Percentiles rank a stretch among this genome's conserved stretches.
phyloP scores from a whole-genome alignment of 345 rosid species.

The Streptanthus diversifolius region DNA sequence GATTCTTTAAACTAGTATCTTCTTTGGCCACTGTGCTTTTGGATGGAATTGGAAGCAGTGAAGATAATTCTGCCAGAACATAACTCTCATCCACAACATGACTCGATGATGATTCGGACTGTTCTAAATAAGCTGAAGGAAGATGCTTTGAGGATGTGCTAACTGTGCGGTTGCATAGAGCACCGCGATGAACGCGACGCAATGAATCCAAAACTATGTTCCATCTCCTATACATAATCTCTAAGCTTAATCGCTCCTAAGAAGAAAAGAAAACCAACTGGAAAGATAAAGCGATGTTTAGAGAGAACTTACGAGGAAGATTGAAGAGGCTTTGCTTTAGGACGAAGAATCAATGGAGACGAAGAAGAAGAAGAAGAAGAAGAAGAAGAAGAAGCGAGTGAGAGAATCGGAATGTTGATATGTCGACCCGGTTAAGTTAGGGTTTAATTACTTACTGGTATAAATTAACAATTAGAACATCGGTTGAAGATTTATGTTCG shows the following conservation, averaged over 20 bases:
- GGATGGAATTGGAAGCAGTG: constrained; percentile 46
- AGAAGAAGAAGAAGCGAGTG: constrained; percentile 1
- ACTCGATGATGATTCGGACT: constrained; percentile 19
- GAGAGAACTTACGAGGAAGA: constrained; percentile 27
- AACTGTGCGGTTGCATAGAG: not conserved
- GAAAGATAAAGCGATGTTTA: not conserved
- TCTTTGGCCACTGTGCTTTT: constrained; percentile 14
- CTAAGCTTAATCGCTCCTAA: not conserved
- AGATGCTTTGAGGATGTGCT: not conserved
- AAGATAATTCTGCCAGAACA: constrained; percentile 59
- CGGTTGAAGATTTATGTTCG: not conserved
- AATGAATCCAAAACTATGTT: not conserved
- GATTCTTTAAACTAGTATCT: constrained; percentile 9
- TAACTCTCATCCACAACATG: constrained; percentile 41
- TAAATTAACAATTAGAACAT: not conserved
- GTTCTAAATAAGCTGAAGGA: not conserved
- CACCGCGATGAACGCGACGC: not conserved
- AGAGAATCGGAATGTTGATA: not conserved
- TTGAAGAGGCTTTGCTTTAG: constrained; percentile 9
- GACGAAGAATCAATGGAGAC: constrained; percentile 2
- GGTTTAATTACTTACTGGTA: not conserved
- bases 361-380: not conserved
- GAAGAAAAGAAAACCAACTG: not conserved
- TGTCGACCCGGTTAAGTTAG: constrained; percentile 13
- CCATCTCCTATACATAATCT: constrained; percentile 22